These are phyloP conservation scores for Neurospora sp. DNA, from an alignment of 495 filamentous ascomycete genomes.

Conservation along the genomic window DNA sequence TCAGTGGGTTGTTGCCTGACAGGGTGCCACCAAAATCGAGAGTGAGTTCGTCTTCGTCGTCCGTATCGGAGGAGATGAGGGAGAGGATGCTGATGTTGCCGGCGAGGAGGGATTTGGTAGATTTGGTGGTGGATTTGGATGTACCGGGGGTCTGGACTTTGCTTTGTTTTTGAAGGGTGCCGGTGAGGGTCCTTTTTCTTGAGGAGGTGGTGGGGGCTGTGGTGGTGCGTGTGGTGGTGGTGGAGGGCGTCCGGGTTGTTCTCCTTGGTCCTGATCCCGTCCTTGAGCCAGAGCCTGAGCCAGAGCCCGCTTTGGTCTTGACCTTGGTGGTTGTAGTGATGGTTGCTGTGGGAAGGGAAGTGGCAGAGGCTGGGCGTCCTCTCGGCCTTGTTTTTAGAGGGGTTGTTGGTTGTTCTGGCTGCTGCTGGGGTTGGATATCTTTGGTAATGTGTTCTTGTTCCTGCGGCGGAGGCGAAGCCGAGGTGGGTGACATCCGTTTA, in stretches of 20 bases:
- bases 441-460: not conserved
- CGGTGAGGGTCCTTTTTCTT: not conserved
- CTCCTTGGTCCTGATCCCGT: not conserved
- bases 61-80: not conserved
- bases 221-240: not conserved
- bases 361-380: not conserved
- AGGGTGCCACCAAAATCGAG: not conserved
- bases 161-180: too few relatives aligned
- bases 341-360: not conserved
- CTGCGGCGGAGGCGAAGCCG: not conserved
- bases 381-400: not conserved
- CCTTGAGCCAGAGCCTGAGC: not conserved
- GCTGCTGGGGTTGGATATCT: not conserved
- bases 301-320: not conserved
- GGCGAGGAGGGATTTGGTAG: conserved; percentile 7
- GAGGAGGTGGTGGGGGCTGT: not conserved
- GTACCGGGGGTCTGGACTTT: not conserved
- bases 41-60: not conserved
- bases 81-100: conserved; percentile 13
- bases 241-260: not conserved
- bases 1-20: not conserved
- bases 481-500: not conserved
- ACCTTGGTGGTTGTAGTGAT: not conserved
- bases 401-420: not conserved
- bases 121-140: conserved; percentile 1